Evolutionary conservation across 2,329 filamentous ascomycete genomes (phyloP), one percentile per base, ranked within the genome.

Genomic region (Pseudogymnoascus sp.): DNA sequence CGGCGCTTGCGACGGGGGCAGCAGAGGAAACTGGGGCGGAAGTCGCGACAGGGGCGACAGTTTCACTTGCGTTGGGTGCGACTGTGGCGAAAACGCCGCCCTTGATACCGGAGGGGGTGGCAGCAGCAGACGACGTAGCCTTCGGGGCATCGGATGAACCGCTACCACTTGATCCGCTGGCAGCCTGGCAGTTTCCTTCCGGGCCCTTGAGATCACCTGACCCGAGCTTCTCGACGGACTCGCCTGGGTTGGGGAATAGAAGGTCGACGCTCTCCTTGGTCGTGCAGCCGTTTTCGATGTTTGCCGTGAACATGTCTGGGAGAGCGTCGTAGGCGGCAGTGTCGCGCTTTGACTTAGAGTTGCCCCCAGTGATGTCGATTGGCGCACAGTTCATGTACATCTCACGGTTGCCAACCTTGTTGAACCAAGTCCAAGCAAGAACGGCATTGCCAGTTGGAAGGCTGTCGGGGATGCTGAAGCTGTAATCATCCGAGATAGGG

Each of bases 331-430:
- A 83, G 67, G 83, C 83, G 1, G 79, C 75, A 63, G 84, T 70
- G 46, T 72, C 74, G n/a, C 73, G 68, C 59, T 60, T 60, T 11
- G 59, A 60, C 72, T 85, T 83, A 62, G 75, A 73, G 1, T 77
- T 75, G 21, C 77, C 76, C 3, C 75, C 77, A 0, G 83, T 84
- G 23, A 97, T 80, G 0, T 80, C 82, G 59, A 96, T 75, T 0
- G 90, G 85, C 0, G 89, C 91, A 70, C 93, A 99, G 82, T 96
- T 96, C 92, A 96, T 96, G 82, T 97, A 97, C 82, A 96, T 91
- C 74, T 97, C 95, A 0, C 93, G 88, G 78, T 96, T 96, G 2
- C 95, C 95, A 9, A 96, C 72, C 65, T 88, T 89, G 80, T 97
- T 97, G 76, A 96, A 86, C 95, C 95, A 97, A 0, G 91, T 91